phyloP scores from a whole-genome alignment of 495 filamentous ascomycete species.

The Saxophila tyrrhenica region DNA sequence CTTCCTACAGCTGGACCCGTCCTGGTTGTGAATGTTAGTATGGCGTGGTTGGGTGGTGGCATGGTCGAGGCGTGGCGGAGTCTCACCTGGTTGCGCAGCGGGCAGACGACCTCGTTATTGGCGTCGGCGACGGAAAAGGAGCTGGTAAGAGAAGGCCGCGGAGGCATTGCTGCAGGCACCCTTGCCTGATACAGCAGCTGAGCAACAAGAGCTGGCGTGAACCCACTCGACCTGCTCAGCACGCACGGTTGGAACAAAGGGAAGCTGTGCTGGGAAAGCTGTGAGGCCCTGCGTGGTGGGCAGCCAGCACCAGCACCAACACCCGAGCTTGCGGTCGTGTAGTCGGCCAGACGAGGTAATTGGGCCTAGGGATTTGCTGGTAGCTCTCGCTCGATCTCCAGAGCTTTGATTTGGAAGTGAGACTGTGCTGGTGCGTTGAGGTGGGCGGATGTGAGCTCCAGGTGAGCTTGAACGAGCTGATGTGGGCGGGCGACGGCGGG shows the following conservation, averaged over 20 bases:
- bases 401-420: too few species aligned
- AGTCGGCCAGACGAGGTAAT: too few species aligned
- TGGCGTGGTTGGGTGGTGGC: background rate
- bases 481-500: too few species aligned
- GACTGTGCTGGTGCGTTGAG: background rate
- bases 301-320: background rate
- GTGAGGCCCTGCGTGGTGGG: background rate
- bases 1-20: slow-evolving; percentile 96
- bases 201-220: background rate
- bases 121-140: slow-evolving; percentile 87
- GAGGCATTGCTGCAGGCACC: slow-evolving; percentile 51
- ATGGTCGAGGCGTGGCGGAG: background rate
- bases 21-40: slow-evolving; percentile 23
- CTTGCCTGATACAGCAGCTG: background rate
- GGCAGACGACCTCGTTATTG: slow-evolving; percentile 94
- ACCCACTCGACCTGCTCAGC: background rate
- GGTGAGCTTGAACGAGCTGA: background rate
- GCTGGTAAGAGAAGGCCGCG: slow-evolving; percentile 71
- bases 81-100: slow-evolving; percentile 64
- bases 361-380: too few species aligned
- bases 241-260: background rate
- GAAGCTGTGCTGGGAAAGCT: background rate
- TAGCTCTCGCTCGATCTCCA: too few species aligned
- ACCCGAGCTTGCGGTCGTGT: background rate
- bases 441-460: background rate